phyloP scores from a whole-genome alignment of 2,329 filamentous ascomycete genomes.

The Colletotrichum gigasporum region DNA sequence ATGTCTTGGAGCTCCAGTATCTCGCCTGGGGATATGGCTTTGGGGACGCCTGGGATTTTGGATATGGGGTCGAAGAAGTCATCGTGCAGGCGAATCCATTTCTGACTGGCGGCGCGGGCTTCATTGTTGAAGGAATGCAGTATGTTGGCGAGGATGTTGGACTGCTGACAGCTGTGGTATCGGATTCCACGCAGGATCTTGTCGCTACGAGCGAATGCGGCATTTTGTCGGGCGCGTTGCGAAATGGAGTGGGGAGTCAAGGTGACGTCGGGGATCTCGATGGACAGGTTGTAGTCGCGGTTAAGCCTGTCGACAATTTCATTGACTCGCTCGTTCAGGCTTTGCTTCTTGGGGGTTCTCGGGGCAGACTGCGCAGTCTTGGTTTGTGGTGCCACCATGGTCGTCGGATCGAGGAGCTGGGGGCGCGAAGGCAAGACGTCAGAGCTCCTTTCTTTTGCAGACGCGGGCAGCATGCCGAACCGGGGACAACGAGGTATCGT shows the following conservation, averaged over 20 bases:
- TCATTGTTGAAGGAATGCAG: conserved; percentile 1
- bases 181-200: conserved; percentile 6
- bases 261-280: conserved; percentile 4
- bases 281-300: conserved; percentile 16
- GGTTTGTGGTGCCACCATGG: conserved; percentile 4
- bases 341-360: conserved; percentile 6
- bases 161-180: not conserved
- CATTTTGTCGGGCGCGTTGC: not conserved
- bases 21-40: not conserved
- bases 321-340: not conserved
- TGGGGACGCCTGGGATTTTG: not conserved
- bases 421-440: not conserved
- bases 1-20: conserved; percentile 8
- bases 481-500: not conserved
- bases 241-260: not conserved
- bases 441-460: too few species aligned
- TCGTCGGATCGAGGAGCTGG: not conserved
- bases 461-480: not conserved
- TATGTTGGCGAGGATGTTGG: not conserved
- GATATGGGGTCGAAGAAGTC: not conserved
- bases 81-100: conserved; percentile 7
- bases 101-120: conserved; percentile 11
- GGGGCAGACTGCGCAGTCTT: not conserved
- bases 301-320: conserved; percentile 25
- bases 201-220: not conserved